Base-by-base conservation (phyloP, 2,329 filamentous ascomycete genomes). In the Mariannaea sp. region DNA sequence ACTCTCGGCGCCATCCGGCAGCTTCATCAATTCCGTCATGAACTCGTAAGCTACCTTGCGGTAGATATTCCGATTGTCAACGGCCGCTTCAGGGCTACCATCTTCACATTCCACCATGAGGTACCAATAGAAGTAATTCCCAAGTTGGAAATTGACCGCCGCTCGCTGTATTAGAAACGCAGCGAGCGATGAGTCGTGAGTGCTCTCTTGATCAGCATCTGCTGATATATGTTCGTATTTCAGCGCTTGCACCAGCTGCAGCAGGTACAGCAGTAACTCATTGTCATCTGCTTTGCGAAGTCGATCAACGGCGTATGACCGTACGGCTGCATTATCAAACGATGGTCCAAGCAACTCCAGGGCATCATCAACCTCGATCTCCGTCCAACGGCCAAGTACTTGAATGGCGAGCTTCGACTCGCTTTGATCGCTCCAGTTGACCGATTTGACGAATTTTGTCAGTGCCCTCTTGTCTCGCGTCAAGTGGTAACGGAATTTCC, bases 41-140 rank as follows among this genome's bases (percentile, higher is more conserved):
- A 97, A 99, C 67, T 97, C 91, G 66, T 92, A 99, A 54, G 94
- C 92, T 7, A 99, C 90, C 64, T 93, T 92, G 22, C 90, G 88
- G 71, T 96, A 99, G 14, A 97, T 85, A 57, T 90, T 89, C 39
- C 90, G 88, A 67, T 93, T 88, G 51, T 87, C 85, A 4, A 84
- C 79, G 17, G 85, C 81, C 63, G 92, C 90, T 36, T 91, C 88
- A 3, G 85, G 84, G 60, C 88, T 92, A 54, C 80, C 78, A 69
- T 97, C 93, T 63, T 95, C 91, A 62, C 92, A 95, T 73, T 99
- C 95, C 1, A 99, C 94, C 86, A 97, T 97, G 2, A 99, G 80
- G 71, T 97, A 99, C 94, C 94, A 99, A 71, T 97, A 90, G 48
- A 99, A 84, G 73, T 95, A 96, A 69, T 96, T 99, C 24, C 93